These are phyloP conservation scores for Microascus cirrosus DNA, from an alignment of 2,329 filamentous ascomycete genomes.

Conservation along the genomic window DNA sequence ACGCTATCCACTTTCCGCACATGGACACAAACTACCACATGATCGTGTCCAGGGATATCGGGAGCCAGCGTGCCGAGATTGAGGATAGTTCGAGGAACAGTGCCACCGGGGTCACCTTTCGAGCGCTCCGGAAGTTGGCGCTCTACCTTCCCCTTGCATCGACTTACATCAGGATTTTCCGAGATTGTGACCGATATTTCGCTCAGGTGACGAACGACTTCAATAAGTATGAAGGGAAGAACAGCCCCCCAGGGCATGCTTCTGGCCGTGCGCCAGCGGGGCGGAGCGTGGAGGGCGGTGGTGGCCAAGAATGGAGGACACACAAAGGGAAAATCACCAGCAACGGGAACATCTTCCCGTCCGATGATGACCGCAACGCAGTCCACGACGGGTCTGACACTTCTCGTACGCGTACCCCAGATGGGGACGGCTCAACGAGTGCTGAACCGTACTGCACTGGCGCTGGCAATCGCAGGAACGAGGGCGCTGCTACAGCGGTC, in stretches of 20 bases:
- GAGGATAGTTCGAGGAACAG: constrained; percentile 22
- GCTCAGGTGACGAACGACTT: constrained; percentile 28
- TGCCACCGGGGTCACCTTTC: constrained; percentile 34
- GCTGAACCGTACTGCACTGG: neutral
- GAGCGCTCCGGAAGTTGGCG: constrained; percentile 39
- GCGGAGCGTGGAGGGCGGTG: constrained; percentile 27
- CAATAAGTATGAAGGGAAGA: constrained; percentile 14
- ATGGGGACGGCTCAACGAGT: constrained; percentile 3
- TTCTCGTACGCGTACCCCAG: constrained; percentile 6
- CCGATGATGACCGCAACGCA: constrained; percentile 11
- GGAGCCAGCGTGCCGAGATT: neutral
- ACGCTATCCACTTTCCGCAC: constrained; percentile 54
- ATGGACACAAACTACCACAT: constrained; percentile 54
- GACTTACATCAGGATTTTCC: constrained; percentile 41
- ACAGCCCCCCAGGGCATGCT: constrained; percentile 24
- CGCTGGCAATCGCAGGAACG: neutral
- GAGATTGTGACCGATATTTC: constrained; percentile 42
- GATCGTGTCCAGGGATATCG: constrained; percentile 21
- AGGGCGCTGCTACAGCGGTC: neutral
- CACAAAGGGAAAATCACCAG: constrained; percentile 26
- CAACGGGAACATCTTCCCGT: constrained; percentile 26
- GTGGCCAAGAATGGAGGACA: constrained; percentile 42
- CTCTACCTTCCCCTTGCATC: constrained; percentile 43
- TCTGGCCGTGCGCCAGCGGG: constrained; percentile 17
- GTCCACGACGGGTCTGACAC: neutral